A percentile compares a stretch with the other conserved stretches of the same genome.
phyloP scores from a whole-genome alignment of 345 rosid genomes.

The Salix suchowensis region DNA sequence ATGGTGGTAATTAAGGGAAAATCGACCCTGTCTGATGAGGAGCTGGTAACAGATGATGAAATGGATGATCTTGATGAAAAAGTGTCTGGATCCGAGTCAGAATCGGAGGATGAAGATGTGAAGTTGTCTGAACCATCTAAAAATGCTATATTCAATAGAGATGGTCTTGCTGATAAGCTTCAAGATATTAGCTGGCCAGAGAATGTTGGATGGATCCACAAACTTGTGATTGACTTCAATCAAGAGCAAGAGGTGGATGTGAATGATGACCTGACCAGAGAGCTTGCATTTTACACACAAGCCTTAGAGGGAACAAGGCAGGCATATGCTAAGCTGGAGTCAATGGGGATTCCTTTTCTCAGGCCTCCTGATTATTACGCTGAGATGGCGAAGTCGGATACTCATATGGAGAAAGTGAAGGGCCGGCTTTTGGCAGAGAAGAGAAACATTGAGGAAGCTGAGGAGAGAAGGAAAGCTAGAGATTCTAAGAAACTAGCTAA shows the following conservation, averaged over 20 bases:
- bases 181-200: constrained; percentile 82
- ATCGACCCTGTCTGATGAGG: constrained; percentile 20
- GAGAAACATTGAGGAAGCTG: constrained; percentile 69
- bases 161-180: constrained; percentile 66
- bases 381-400: constrained; percentile 77
- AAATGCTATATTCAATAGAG: constrained; percentile 55
- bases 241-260: constrained; percentile 77
- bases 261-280: constrained; percentile 75
- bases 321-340: constrained; percentile 59
- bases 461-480: constrained; percentile 86
- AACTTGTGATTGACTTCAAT: constrained; percentile 53
- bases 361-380: constrained; percentile 84
- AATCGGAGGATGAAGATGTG: constrained; percentile 51
- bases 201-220: constrained; percentile 61
- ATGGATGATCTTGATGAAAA: constrained; percentile 34
- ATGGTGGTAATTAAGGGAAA: not conserved
- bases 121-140: constrained; percentile 56
- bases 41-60: constrained; percentile 38
- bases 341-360: constrained; percentile 59
- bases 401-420: constrained; percentile 84
- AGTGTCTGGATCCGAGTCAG: constrained; percentile 44
- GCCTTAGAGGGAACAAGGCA: constrained; percentile 66
- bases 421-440: constrained; percentile 60
- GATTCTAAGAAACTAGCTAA: constrained; percentile 71
- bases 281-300: constrained; percentile 71